Conservation (phyloP, 176 grass and related monocot species). For the Phyllostachys edulis region DNA sequence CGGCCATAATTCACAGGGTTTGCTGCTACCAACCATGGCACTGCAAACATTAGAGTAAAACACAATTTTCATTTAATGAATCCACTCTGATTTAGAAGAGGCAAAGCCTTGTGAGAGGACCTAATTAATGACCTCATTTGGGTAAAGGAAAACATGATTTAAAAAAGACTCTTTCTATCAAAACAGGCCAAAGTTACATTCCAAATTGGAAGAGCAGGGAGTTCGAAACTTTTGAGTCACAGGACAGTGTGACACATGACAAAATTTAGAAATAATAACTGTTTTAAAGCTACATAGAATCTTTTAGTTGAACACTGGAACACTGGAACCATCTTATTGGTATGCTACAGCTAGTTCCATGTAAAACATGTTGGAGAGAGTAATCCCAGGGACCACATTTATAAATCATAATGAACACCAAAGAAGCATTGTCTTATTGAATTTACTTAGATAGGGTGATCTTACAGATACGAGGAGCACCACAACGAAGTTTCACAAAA, state of each 20-base stretch:
- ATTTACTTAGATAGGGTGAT: not conserved
- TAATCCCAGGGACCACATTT: not conserved
- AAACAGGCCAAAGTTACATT: not conserved
- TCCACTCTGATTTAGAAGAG: not conserved
- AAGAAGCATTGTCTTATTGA: not conserved
- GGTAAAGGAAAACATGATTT: not conserved
- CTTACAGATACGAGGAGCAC: constrained; percentile 94
- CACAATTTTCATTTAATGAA: not conserved
- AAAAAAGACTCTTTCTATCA: not conserved
- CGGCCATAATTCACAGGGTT: constrained; percentile 98
- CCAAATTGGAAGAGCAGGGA: not conserved
- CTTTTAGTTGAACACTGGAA: not conserved
- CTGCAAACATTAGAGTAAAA: constrained; percentile 45
- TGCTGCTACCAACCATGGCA: constrained; percentile 98
- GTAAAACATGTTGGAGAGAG: not conserved
- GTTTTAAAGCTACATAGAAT: not conserved
- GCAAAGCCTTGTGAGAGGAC: not conserved
- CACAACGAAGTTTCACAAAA: constrained; percentile 90
- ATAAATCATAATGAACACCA: not conserved
- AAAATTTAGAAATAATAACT: not conserved
- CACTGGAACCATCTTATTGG: not conserved
- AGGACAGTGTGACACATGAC: not conserved
- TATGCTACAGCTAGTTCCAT: not conserved
- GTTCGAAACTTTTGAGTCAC: not conserved
- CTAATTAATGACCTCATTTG: not conserved